Percentiles rank a stretch among this genome's conserved stretches.
phyloP scores from a whole-genome alignment of 2,329 filamentous ascomycete genomes.

The Curvularia lunata region DNA sequence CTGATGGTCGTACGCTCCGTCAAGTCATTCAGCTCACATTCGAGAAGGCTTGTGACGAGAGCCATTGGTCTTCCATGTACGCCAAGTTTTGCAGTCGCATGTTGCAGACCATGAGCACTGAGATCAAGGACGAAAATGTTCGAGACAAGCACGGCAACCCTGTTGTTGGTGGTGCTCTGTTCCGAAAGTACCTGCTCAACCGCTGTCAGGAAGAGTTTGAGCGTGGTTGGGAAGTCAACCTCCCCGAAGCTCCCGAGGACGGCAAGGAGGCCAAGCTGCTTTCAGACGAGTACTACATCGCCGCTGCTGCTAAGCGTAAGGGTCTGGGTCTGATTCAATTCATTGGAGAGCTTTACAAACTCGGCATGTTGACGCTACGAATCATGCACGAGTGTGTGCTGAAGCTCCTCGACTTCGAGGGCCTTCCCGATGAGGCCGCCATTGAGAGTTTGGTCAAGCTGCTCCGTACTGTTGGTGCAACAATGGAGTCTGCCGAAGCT shows the following conservation, averaged over 20 bases:
- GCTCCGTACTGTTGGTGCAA: slow-evolving; percentile 86
- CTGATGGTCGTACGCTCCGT: slow-evolving; percentile 89
- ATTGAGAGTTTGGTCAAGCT: slow-evolving; percentile 95
- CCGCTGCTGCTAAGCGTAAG: slow-evolving; percentile 91
- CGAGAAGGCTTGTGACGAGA: slow-evolving; percentile 97
- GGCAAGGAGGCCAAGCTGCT: slow-evolving; percentile 88
- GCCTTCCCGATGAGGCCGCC: slow-evolving; percentile 90
- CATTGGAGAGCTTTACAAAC: slow-evolving; percentile 98
- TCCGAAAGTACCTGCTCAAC: slow-evolving; percentile 98
- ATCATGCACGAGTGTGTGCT: slow-evolving; percentile 99
- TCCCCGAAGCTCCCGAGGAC: slow-evolving; percentile 75
- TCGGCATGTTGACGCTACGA: slow-evolving; percentile 96
- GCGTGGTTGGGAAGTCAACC: slow-evolving; percentile 91
- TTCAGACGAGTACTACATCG: slow-evolving; percentile 95
- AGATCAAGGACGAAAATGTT: slow-evolving; percentile 95
- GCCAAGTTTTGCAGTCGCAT: slow-evolving; percentile 98
- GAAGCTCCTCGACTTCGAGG: slow-evolving; percentile 95
- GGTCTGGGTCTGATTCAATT: slow-evolving; percentile 98
- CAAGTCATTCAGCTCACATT: slow-evolving; percentile 99
- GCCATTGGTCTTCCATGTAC: slow-evolving; percentile 99
- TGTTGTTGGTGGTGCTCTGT: slow-evolving; percentile 89
- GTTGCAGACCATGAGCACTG: slow-evolving; percentile 81
- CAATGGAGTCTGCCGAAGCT: slow-evolving; percentile 80
- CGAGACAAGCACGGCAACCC: slow-evolving; percentile 87
- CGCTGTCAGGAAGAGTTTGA: slow-evolving; percentile 99